Evolutionary conservation across 73 alveolate genomes (phyloP).

Genomic region (Stentor coeruleus): DNA sequence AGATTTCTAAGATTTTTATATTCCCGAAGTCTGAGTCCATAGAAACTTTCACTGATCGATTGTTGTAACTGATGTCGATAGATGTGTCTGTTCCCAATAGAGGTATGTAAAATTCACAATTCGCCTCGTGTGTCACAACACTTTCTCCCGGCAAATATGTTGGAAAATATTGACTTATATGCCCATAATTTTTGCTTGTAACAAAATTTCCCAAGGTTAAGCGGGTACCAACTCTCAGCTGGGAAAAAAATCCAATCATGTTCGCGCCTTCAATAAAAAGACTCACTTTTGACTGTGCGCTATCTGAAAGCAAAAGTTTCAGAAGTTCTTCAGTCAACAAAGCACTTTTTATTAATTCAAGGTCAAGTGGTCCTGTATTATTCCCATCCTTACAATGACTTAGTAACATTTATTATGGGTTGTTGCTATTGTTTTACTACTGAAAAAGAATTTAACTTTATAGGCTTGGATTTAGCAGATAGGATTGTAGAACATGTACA

Average conservation of each 20-base stretch:
- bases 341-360: neutral
- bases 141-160: neutral
- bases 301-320: neutral
- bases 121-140: neutral
- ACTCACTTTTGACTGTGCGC: neutral
- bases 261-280: neutral
- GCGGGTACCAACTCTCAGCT: neutral
- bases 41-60: neutral
- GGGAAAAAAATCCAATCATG: neutral
- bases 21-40: neutral
- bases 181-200: neutral
- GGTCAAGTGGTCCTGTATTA: neutral
- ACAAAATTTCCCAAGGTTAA: neutral
- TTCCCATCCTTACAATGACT: neutral
- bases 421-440: too few species aligned
- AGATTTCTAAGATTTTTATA: neutral
- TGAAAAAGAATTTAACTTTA: too few species aligned
- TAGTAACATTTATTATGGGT: neutral
- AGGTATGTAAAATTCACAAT: neutral
- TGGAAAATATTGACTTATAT: conserved; percentile 15
- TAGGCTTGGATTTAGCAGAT: too few species aligned
- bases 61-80: neutral
- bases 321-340: neutral
- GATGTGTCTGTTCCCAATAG: neutral
- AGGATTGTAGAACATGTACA: too few species aligned